Conservation (phyloP, 371 early-diverging fungal species). For the Mortierella sp. region DNA sequence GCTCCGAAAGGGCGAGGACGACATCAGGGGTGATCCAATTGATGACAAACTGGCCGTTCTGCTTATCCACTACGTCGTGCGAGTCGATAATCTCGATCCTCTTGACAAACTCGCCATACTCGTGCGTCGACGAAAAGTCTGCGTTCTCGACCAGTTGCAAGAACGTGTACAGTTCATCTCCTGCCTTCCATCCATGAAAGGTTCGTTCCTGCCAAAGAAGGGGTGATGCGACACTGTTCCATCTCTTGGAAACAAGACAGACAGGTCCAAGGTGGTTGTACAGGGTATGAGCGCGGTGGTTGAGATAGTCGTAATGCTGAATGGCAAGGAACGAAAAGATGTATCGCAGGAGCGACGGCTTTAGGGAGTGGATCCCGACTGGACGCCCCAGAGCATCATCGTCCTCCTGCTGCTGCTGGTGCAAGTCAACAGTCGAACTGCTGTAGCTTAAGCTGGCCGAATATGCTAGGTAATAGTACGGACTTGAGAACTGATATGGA, state of each 20-base stretch:
- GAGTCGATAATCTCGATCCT: constrained; percentile 54
- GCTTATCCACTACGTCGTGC: constrained; percentile 53
- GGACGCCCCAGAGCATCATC: constrained; percentile 8
- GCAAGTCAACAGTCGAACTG: constrained; percentile 28
- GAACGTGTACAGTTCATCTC: constrained; percentile 45
- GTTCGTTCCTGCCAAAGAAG: constrained; percentile 52
- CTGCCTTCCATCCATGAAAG: constrained; percentile 54
- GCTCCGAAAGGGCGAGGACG: constrained; percentile 49
- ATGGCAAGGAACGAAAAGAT: constrained; percentile 48
- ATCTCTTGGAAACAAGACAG: constrained; percentile 42
- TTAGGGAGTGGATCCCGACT: constrained; percentile 44
- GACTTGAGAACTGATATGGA: constrained; percentile 32
- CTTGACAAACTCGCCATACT: constrained; percentile 53
- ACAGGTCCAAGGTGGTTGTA: constrained; percentile 51
- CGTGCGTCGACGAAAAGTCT: constrained; percentile 54
- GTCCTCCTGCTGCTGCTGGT: constrained; percentile 16
- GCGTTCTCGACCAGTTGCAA: constrained; percentile 50
- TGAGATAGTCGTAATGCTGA: constrained; percentile 52
- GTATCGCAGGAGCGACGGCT: constrained; percentile 42
- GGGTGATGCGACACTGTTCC: constrained; percentile 50
- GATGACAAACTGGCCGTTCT: constrained; percentile 54
- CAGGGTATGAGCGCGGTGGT: constrained; percentile 49
- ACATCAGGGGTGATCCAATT: constrained; percentile 55
- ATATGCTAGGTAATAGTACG: constrained; percentile 17
- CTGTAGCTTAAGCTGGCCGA: constrained; percentile 15